Evolutionary conservation across 768 basidiomycete species (phyloP), one percentile per base, ranked within the genome.

Genomic region (Xerocomellus intermedius): DNA sequence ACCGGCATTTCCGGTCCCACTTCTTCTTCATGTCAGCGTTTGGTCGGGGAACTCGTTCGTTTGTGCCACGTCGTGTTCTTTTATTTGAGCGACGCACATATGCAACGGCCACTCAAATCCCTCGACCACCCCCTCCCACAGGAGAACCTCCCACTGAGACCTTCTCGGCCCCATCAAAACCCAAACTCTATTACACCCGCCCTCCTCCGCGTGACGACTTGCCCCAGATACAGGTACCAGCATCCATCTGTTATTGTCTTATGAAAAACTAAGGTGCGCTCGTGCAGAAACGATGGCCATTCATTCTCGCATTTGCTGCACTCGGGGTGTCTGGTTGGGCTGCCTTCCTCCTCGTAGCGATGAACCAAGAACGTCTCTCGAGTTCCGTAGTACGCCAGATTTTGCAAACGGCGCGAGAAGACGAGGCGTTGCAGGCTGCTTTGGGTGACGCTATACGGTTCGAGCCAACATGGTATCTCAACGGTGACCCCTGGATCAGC

Each of bases 311-410:
- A 0, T 70, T 82, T 41, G 73, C 77, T 17, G 71, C 74, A 0
- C 54, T 82, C 7, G 89, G 87, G 16, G 69, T 86, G 2, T 67
- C 81, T 1, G 81, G 78, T 8, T 91, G 89, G 89, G 81, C 72
- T 4, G 77, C 76, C 8, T 92, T 92, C 67, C 77, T 89, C 61
- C 76, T 79, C 28, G 84, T 82, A 55, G 85, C 83, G 10, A 84
- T 83, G 53, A 92, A 91, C 73, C 83, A 88, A 66, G 90, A 91
- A 64, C 86, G 84, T 61, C 76, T 91, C 28, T 83, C 87, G 24
- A 86, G 83, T 57, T 91, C 90, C 4, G 83, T 91, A 30, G 82
- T 86, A 55, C 80, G 82, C 42, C 85, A 83, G 60, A 76, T 91
- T 51, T 69, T 88, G 72, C 77, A 80, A 37, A 82, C 81, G 5